Conservation (phyloP, 805 yeast genomes). For the Scheffersomyces amazonensis region DNA sequence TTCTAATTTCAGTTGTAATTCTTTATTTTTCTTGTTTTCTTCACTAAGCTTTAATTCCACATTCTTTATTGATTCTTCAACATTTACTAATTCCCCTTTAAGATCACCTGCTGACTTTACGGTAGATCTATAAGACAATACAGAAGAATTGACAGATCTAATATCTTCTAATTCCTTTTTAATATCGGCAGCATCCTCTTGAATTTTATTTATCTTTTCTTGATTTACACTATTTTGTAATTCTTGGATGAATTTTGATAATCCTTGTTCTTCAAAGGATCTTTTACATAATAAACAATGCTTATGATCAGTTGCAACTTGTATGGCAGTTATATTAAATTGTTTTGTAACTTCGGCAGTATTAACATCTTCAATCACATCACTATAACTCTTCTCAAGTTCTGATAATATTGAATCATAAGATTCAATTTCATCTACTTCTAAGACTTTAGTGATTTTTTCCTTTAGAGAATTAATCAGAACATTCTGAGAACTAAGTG, state of each 20-base stretch:
- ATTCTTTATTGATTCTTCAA: not conserved
- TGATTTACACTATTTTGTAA: conserved; percentile 26
- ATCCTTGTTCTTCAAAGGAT: conserved; percentile 48
- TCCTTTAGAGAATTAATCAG: conserved; percentile 1
- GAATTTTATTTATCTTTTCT: conserved; percentile 24
- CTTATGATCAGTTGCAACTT: conserved; percentile 53
- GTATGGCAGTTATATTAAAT: conserved; percentile 69
- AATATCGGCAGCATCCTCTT: conserved; percentile 25
- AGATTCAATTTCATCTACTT: conserved; percentile 41
- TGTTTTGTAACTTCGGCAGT: conserved; percentile 65
- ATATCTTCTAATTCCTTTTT: conserved; percentile 28
- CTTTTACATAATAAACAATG: conserved; percentile 75
- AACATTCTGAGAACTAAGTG: not conserved
- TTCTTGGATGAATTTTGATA: conserved; percentile 23
- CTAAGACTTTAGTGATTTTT: conserved; percentile 23
- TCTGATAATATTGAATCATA: conserved; percentile 51
- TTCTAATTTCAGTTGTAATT: conserved; percentile 6
- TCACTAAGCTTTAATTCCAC: conserved; percentile 2
- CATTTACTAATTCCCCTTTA: conserved; percentile 1
- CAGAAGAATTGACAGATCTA: conserved; percentile 26
- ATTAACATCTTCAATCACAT: conserved; percentile 63
- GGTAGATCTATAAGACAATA: conserved; percentile 24
- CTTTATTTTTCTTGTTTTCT: conserved; percentile 5
- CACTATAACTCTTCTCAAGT: conserved; percentile 59
- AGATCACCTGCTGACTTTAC: conserved; percentile 9